Conservation (phyloP, 208 protist species). For the Acanthamoeba triangularis region DNA sequence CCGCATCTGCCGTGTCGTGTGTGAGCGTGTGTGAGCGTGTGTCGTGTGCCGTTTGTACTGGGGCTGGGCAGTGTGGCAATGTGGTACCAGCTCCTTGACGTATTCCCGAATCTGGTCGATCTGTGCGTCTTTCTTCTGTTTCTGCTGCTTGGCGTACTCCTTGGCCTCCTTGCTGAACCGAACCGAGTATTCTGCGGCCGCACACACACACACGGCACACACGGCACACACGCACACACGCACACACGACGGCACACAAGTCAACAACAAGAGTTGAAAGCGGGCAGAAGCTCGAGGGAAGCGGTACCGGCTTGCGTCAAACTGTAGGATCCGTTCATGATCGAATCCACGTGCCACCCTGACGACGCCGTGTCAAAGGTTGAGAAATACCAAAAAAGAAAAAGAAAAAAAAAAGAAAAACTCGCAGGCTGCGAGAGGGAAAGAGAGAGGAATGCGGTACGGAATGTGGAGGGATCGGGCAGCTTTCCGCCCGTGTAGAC, state of each 20-base stretch:
- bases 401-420: neutral
- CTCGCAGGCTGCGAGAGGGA: too few species aligned
- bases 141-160: constrained; percentile 22
- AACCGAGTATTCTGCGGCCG: neutral
- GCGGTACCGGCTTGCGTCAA: neutral
- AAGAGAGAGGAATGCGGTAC: neutral
- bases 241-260: neutral
- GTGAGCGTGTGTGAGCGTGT: too few species aligned
- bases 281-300: neutral
- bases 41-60: too few species aligned
- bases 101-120: neutral
- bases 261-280: neutral
- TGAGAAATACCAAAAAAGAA: neutral
- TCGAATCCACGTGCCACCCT: constrained; percentile 21
- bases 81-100: constrained; percentile 23
- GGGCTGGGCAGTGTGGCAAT: neutral
- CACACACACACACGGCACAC: too few species aligned
- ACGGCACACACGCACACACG: too few species aligned
- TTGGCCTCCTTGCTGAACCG: constrained; percentile 46
- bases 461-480: neutral
- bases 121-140: constrained; percentile 16
- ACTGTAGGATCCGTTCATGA: constrained; percentile 44
- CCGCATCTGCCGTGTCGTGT: neutral
- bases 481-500: constrained; percentile 9
- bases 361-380: neutral